Base-by-base conservation (phyloP, 1,284 basidiomycete genomes). In the Stygiomarasmius scandens region DNA sequence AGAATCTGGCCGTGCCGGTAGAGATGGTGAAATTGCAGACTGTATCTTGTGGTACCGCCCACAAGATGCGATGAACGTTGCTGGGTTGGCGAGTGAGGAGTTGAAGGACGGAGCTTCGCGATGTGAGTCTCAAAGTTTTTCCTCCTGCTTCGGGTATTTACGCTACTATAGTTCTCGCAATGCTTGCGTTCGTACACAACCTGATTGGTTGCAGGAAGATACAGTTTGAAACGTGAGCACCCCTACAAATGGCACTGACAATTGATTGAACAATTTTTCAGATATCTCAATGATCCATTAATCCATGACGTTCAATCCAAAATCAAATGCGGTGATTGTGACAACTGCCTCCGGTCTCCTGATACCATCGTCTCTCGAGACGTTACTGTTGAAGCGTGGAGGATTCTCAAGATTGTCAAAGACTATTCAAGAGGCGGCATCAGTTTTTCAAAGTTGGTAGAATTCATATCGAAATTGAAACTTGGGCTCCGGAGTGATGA, bases 291-390 rank as follows among this genome's bases (percentile, higher is more conserved):
- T n/a, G n/a, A n/a, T n/a, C n/a, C n/a, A n/a, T n/a, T n/a, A n/a
- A n/a, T n/a, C 79, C 24, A 83, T 85, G 43, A 76, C 80, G 3
- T 79, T 82, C 55, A 84, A 5, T 77, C 84, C 34, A n/a, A n/a
- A n/a, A n/a, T n/a, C n/a, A n/a, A n/a, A 78, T 83, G 22, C 79
- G 71, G 2, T 98, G 96, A 93, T 67, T 97, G 95, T 74, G 96
- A 98, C 74, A 98, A 97, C 69, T 96, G 94, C 71, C 82, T 71
- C 19, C 84, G 91, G 43, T 65, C 79, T 20, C 73, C 80, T 3
- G 80, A 79, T 0, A 74, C 76, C 2, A 69, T 90, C 58, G 75
- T 81, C 16, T 70, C 74, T 23, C 72, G 76, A 58, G 89, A 95
- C 64, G 85, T 89, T 24, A 91, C 92, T 1, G 58, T 86, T 0